Evolutionary conservation across 116 monocot species (phyloP), one percentile per base, ranked within the genome.

Genomic region (Cymodocea nodosa): DNA sequence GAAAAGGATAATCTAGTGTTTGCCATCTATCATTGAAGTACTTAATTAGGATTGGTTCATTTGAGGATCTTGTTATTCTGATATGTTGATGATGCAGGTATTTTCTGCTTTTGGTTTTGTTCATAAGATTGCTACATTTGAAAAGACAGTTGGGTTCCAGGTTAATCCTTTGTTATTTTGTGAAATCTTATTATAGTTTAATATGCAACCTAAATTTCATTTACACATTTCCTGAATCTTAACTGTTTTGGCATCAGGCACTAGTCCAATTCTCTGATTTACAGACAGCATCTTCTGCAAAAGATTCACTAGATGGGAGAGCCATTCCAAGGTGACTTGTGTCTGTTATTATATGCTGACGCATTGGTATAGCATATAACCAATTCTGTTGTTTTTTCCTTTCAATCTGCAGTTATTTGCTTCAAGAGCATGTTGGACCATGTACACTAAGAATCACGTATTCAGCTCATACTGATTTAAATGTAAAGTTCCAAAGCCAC

Each of bases 61-160:
- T 62, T 34, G 37, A n/a, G 37, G 51, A 65, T 65, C 51, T 65
- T 65, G 23, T 65, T 2, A 4, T 23, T 65, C 5, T 63, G 1
- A 16, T 1, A 0, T 23, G 50, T 8, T 63, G 5, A 16, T 70
- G 60, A 48, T 63, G 65, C 52, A 84, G 84, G 84, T 84, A 16
- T 84, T 84, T 25, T 84, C 84, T 2, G 84, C 84, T 50, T 84
- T 80, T 77, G 84, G 84, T 12, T 80, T 80, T 65, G 84, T 84
- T 51, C 80, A 84, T 50, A 84, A 84, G 65, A 84, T 84, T 23
- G 71, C 84, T 60, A 84, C 84, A 24, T 84, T 78, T 59, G 84
- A 81, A 68, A 84, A 84, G 40, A 67, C 80, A 25, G 77, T 77
- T 65, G 84, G 84, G 36, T 84, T 78, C 63, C 84, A 84, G 84